These are phyloP conservation scores for Clausena lansium DNA, from an alignment of 345 rosid species.

Conservation along the genomic window DNA sequence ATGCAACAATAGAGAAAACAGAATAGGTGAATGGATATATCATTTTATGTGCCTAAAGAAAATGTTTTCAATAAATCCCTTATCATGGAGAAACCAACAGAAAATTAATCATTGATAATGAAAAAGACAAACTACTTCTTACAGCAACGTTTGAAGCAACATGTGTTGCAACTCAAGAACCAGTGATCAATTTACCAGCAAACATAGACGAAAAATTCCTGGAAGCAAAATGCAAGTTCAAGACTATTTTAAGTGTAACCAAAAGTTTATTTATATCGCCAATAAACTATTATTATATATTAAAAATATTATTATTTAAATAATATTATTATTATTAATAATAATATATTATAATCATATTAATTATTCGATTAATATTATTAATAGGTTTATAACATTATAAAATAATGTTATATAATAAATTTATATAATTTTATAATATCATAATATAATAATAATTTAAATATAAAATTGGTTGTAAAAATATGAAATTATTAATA, in stretches of 20 bases:
- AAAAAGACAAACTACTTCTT: neutral
- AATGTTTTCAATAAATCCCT: neutral
- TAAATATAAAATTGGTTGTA: too few species aligned
- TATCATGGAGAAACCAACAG: neutral
- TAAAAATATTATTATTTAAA: too few species aligned
- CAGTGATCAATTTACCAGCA: neutral
- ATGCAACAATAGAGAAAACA: slow-evolving; percentile 6
- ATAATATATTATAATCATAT: too few species aligned
- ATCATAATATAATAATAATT: too few species aligned
- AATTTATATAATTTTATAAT: too few species aligned
- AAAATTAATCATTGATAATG: neutral
- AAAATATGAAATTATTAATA: too few species aligned
- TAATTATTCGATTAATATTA: too few species aligned
- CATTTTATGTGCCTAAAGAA: slow-evolving; percentile 5
- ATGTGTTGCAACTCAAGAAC: neutral
- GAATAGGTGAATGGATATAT: slow-evolving; percentile 2
- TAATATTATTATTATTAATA: too few species aligned
- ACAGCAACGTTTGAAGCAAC: neutral
- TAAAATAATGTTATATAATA: too few species aligned
- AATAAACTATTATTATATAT: too few species aligned
- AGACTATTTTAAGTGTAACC: neutral
- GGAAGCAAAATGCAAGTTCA: slow-evolving; percentile 6
- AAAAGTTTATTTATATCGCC: neutral
- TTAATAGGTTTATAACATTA: too few species aligned
- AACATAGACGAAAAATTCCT: neutral